Evolutionary conservation across 768 basidiomycete genomes (phyloP), one percentile per base, ranked within the genome.

Genomic region (Naganishia vaughanmartiniae): DNA sequence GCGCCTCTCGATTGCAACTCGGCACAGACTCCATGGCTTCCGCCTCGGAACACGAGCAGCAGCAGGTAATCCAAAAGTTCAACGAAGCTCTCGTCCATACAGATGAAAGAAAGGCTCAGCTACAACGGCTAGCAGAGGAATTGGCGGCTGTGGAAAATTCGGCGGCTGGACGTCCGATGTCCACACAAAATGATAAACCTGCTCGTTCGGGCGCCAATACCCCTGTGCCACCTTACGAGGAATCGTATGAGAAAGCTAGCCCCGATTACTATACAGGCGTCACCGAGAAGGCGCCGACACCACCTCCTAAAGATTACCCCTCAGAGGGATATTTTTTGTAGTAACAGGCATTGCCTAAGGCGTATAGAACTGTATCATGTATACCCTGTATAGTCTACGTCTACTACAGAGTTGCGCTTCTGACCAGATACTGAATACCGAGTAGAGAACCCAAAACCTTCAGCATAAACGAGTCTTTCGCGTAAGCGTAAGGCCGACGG

Each of bases 221-320:
- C 0, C 60, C 60, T 11, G 60, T 26, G 26, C 60, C 60, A 1
- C 42, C 60, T 26, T 63, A 63, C 24, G 60, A 63, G 9, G 39
- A 45, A 42, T 42, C 39, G 11, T 12, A 10, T 5, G 36, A 24
- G 21, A 31, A 39, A 30, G 7, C 30, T 10, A 15, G 24, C 24
- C n/a, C 42, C 11, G 42, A 45, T 1, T 28, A 63, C 6, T 14
- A 9, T 6, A 19, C 3, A 4, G 12, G 28, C 19, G 24, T 36
- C 26, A 2, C 24, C 34, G 60, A 63, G 15, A 42, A 30, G 12
- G 24, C 39, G n/a, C 60, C 60, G 17, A 63, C 60, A 17, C 60
- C 60, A 28, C 60, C 60, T n/a, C 42, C 60, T 4, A 63, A 63
- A 45, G 60, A 63, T 45, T 26, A 33, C n/a, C 24, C 34, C 11